Percentiles rank a stretch among this genome's conserved stretches.
Evolutionary conservation across 345 rosid species (phyloP).

Genomic region (Raphanus sativus): DNA sequence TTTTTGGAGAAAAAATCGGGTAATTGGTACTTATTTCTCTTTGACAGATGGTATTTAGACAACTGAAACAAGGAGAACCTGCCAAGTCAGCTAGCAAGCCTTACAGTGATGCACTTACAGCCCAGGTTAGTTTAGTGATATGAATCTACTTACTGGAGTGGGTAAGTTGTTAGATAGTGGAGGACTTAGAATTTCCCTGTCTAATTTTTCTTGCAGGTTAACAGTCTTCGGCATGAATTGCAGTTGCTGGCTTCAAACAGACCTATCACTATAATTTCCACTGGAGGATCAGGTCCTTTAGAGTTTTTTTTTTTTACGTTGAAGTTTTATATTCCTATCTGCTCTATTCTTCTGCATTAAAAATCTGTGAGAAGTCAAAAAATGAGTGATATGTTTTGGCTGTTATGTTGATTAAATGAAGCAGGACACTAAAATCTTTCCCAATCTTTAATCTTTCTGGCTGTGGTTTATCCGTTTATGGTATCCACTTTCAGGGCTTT

Average conservation of each 20-base stretch:
- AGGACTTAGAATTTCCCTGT: conserved; percentile 6
- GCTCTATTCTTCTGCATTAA: neutral
- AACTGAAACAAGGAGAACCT: conserved; percentile 57
- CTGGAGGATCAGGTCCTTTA: conserved; percentile 60
- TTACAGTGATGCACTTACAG: conserved; percentile 56
- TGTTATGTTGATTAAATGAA: conserved; percentile 14
- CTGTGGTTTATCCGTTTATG: neutral
- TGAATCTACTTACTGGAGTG: neutral
- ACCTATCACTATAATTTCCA: conserved; percentile 70
- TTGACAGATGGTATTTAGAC: conserved; percentile 59
- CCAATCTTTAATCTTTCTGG: neutral
- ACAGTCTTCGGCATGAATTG: conserved; percentile 70
- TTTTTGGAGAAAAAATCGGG: neutral
- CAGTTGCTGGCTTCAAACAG: conserved; percentile 55
- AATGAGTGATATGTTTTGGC: neutral
- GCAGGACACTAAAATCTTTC: neutral
- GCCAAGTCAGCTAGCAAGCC: conserved; percentile 59
- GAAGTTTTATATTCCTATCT: neutral
- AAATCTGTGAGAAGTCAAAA: neutral
- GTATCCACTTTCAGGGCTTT: neutral
- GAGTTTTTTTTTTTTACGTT: neutral
- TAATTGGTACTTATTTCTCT: conserved; percentile 13
- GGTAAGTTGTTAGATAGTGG: neutral
- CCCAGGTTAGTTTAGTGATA: conserved; percentile 58
- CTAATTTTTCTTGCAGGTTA: conserved; percentile 52